Evolutionary conservation across 2,329 filamentous ascomycete genomes (phyloP), one percentile per base, ranked within the genome.

Genomic region (Phialophora verrucosa): DNA sequence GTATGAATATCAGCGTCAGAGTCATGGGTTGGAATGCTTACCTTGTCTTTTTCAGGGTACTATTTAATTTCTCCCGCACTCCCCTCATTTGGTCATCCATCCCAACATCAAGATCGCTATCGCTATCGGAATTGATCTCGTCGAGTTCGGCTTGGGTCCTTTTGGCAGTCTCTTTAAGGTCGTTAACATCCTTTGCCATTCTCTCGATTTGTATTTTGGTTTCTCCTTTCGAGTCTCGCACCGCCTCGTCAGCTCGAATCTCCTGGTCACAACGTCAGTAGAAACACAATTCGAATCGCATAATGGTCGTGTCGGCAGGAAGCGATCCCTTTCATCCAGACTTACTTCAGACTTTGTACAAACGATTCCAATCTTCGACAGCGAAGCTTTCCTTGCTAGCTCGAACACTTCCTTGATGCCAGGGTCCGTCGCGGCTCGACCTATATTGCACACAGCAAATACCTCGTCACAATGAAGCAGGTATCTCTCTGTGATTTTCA

Each of bases 271-370:
- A 32, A 55, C n/a, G 29, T 62, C 12, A 62, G 59, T 11, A 29
- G 31, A 32, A 57, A 32, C 27, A 32, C 31, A 38, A 35, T 57
- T 32, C 14, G 54, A 57, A 35, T 10, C n/a, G 31, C 6, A 42
- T 57, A 17, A 57, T n/a, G 31, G 54, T 57, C 31, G 31, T 57
- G 54, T 32, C 27, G 54, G 5, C 17, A 25, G 29, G 3, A 53
- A 53, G 14, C 12, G 27, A 4, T n/a, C 35, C 58, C 47, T 38
- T 32, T 32, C 31, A 32, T 32, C 31, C 50, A 29, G 35, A 20
- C 59, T 55, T 55, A 62, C 59, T 23, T 62, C 59, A 25, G 59
- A 62, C 23, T 44, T 55, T 14, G 59, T 62, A 32, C 59, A 62
- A 47, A 62, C n/a, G 49, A 62, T 62, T 51, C 32, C 59, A 53